Base-by-base conservation (phyloP, 768 basidiomycete genomes). In the Boletus rex-veris region DNA sequence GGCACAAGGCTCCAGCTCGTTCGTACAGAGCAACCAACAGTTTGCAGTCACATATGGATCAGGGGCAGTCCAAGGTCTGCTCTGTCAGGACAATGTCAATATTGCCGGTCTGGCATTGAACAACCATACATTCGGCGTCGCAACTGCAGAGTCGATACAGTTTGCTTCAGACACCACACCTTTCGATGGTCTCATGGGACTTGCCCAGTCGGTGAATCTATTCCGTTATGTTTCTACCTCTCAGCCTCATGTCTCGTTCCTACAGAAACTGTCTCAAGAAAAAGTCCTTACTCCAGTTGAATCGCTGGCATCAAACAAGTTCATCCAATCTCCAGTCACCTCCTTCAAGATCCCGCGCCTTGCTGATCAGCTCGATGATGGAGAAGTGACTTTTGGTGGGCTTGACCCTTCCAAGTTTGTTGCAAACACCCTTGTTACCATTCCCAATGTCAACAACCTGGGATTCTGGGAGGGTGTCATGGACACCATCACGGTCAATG, bases 391-490 rank as follows among this genome's bases (percentile, higher is more conserved):
- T 8, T 88, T 94, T 58, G 92, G 91, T 33, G 86, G 79, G 12
- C 77, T 91, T 33, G 88, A 93, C 70, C 12, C 72, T 9, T 74
- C 79, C 57, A 90, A 92, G 70, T 89, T 90, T 66, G 78, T 84
- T 59, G 51, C 76, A 7, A 54, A 62, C 16, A 84, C 88, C 3
- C 74, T 89, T 36, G 75, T 80, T 40, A 82, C 80, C 1, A 52
- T 91, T 47, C 61, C 69, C 49, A 91, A 90, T 60, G 80, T 88
- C 66, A 89, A 81, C 69, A 43, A 56, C 7, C 56, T 75, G 24
- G 90, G 90, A 37, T 94, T 92, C 75, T 94, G 92, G 92, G 88
- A 92, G 74, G 85, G 76, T 15, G 72, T 71, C 8, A 67, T 93
- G 67, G 80, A 81, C 54, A 75, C 75, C 14, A 74, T 86, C 48